Evolutionary conservation across 2,329 filamentous ascomycete genomes (phyloP).

Genomic region (Ophiostoma angusticollis): DNA sequence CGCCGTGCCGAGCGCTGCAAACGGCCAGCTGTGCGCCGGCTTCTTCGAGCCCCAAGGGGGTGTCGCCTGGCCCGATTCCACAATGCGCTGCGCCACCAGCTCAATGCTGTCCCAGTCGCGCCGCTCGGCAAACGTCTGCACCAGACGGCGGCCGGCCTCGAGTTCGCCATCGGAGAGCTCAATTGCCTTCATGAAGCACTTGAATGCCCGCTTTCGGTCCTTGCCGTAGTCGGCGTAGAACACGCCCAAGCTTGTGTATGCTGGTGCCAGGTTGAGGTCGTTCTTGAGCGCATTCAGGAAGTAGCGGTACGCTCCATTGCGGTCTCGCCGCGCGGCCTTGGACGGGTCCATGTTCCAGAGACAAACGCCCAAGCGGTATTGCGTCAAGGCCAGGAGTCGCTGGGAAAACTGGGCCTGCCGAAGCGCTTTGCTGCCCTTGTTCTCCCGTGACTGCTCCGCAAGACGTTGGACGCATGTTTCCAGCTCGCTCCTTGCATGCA

Average conservation of each 20-base stretch:
- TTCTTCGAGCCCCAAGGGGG: conserved; percentile 86
- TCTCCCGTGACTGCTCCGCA: conserved; percentile 44
- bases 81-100: conserved; percentile 75
- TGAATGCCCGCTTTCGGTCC: conserved; percentile 74
- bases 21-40: conserved; percentile 91
- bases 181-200: conserved; percentile 92
- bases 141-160: conserved; percentile 74
- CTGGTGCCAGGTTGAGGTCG: conserved; percentile 75
- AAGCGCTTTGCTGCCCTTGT: conserved; percentile 3
- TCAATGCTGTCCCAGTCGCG: conserved; percentile 96
- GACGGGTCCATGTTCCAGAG: conserved; percentile 75
- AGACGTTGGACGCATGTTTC: conserved; percentile 56
- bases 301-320: conserved; percentile 68
- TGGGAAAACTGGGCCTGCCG: conserved; percentile 32
- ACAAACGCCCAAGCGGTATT: conserved; percentile 79
- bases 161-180: conserved; percentile 83
- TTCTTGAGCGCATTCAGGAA: conserved; percentile 77
- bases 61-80: conserved; percentile 87
- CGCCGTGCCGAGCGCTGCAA: conserved; percentile 82
- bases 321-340: conserved; percentile 61
- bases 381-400: conserved; percentile 70
- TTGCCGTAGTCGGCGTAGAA: conserved; percentile 87
- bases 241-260: conserved; percentile 80
- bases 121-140: conserved; percentile 73
- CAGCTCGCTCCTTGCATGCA: conserved; percentile 54